phyloP scores from a whole-genome alignment of 148 eudicot species.

The Chenopodium suecicum region DNA sequence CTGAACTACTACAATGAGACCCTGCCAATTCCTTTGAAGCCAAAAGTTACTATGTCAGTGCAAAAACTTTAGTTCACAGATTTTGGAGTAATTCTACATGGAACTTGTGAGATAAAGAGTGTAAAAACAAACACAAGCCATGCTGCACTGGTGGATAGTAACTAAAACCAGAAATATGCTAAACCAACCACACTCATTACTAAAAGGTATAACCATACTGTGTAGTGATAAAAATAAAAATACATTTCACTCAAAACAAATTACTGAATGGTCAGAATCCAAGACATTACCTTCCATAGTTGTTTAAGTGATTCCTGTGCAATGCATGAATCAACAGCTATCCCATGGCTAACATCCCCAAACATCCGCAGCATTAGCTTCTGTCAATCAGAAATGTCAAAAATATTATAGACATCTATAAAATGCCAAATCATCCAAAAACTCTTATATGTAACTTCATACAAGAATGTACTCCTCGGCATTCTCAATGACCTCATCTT shows the following conservation, averaged over 20 bases:
- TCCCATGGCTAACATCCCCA: conserved; percentile 31
- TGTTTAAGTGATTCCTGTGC: conserved; percentile 30
- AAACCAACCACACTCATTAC: neutral
- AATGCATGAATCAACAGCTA: conserved; percentile 30
- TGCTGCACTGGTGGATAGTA: neutral
- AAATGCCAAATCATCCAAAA: conserved; percentile 6
- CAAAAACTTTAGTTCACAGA: neutral
- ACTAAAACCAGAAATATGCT: neutral
- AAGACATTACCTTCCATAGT: conserved; percentile 58
- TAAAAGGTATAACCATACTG: neutral
- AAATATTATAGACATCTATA: neutral
- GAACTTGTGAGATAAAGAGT: neutral
- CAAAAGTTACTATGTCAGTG: neutral
- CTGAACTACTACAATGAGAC: neutral
- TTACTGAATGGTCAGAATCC: neutral
- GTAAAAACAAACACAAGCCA: neutral
- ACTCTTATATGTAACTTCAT: neutral
- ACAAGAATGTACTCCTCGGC: neutral
- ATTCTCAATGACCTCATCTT: neutral
- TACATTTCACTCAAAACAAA: neutral
- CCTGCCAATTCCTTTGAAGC: neutral
- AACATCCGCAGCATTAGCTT: conserved; percentile 57
- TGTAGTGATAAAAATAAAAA: neutral
- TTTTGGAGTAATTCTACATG: neutral
- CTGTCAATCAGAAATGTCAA: conserved; percentile 42